Conservation (phyloP, 176 grass and related monocot genomes). For the Pharus latifolius region DNA sequence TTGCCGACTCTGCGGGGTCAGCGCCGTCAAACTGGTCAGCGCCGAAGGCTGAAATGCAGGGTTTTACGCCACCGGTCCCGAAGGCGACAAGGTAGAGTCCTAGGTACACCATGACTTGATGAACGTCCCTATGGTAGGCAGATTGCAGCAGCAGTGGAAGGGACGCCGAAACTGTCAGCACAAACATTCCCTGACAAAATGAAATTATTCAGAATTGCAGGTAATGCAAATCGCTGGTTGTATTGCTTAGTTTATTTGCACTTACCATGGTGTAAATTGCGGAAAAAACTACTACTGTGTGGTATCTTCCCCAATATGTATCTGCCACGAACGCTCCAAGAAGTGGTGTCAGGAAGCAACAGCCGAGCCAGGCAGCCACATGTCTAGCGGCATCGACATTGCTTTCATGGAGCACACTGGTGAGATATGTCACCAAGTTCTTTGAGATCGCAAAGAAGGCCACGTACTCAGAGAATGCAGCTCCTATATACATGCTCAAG, state of each 20-base stretch:
- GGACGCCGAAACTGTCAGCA: conserved; percentile 16
- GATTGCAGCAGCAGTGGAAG: conserved; percentile 5
- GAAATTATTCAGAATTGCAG: background rate
- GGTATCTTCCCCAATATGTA: background rate
- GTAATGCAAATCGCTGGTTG: background rate
- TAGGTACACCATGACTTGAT: background rate
- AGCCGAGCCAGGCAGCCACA: background rate
- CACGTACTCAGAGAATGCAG: background rate
- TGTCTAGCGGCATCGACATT: background rate
- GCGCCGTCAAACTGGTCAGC: conserved; percentile 25
- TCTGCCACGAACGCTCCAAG: background rate
- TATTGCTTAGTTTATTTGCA: no score
- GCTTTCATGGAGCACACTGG: background rate
- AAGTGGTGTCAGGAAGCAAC: background rate
- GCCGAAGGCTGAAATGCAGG: conserved; percentile 24
- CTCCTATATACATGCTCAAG: background rate
- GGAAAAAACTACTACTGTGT: no score
- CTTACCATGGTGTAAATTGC: background rate
- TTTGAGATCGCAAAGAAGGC: background rate
- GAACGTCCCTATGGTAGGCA: background rate
- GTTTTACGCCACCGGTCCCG: conserved; percentile 24
- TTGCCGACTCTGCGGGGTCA: conserved; percentile 12
- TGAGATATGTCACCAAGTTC: background rate
- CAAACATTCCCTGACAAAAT: conserved; percentile 19
- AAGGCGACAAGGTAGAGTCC: conserved; percentile 28